These are phyloP conservation scores for Populus tremula DNA, from an alignment of 345 rosid genomes.

Conservation along the genomic window DNA sequence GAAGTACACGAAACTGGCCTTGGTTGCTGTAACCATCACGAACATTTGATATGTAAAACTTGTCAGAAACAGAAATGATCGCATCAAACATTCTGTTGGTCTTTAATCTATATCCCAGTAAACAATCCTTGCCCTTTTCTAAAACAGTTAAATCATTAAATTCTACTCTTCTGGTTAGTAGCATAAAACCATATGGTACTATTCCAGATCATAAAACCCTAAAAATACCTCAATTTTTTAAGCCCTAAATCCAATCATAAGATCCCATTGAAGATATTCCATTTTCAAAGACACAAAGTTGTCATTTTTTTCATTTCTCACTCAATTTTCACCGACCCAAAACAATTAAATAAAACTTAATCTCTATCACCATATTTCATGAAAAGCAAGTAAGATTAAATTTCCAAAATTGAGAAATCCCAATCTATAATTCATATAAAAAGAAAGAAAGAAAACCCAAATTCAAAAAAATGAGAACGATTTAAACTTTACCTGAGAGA, in stretches of 20 bases:
- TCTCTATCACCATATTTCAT: neutral
- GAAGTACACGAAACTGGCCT: constrained; percentile 68
- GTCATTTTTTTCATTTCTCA: neutral
- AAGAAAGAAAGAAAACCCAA: too few species aligned
- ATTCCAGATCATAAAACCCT: neutral
- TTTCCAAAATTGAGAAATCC: neutral
- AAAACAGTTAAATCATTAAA: neutral
- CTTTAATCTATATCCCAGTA: neutral
- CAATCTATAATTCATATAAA: neutral
- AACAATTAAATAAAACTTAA: neutral
- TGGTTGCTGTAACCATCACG: constrained; percentile 60
- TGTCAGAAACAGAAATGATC: neutral
- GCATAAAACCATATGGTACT: neutral
- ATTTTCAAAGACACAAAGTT: neutral
- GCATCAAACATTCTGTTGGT: neutral
- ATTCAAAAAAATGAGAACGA: too few species aligned
- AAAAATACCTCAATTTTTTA: neutral
- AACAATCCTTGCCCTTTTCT: neutral
- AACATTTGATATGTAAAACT: neutral
- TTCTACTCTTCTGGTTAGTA: neutral
- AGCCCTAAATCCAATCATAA: neutral
- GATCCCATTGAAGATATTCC: neutral
- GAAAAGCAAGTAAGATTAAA: neutral
- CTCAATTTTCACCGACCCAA: neutral
- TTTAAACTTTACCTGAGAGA: constrained; percentile 59